phyloP scores from a whole-genome alignment of 768 basidiomycete species.

The Glaciozyma antarctica region DNA sequence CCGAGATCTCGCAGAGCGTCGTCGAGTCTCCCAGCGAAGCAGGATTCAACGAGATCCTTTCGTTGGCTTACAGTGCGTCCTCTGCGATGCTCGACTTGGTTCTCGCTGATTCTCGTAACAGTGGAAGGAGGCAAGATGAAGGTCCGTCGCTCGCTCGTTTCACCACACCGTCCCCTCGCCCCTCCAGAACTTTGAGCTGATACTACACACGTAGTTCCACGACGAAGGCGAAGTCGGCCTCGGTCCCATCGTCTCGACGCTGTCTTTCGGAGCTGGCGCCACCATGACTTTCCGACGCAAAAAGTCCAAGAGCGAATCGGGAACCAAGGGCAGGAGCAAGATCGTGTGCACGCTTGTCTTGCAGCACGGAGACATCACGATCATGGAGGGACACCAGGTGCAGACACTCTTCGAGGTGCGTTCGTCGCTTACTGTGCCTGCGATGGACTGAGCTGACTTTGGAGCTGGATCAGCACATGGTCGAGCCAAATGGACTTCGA shows the following conservation, averaged over 20 bases:
- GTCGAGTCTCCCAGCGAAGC: neutral
- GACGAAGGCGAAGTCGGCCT: slow-evolving; percentile 39
- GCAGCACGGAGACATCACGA: neutral
- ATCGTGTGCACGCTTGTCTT: neutral
- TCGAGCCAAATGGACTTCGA: too few species aligned
- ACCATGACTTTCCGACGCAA: slow-evolving; percentile 37
- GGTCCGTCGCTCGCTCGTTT: neutral
- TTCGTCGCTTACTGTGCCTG: too few species aligned
- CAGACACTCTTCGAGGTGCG: neutral
- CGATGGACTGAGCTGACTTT: too few species aligned
- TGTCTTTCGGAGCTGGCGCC: slow-evolving; percentile 37
- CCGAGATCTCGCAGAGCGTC: slow-evolving; percentile 8
- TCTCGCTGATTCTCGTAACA: neutral
- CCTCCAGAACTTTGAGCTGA: slow-evolving; percentile 16
- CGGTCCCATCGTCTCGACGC: slow-evolving; percentile 36
- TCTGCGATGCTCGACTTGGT: too few species aligned
- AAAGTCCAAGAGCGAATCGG: slow-evolving; percentile 1
- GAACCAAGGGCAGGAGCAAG: neutral
- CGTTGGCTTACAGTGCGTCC: slow-evolving; percentile 21
- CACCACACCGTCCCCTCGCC: too few species aligned
- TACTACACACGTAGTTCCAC: slow-evolving; percentile 38
- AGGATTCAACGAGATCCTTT: slow-evolving; percentile 38
- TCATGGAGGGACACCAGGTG: slow-evolving; percentile 2
- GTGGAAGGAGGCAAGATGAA: slow-evolving; percentile 28
- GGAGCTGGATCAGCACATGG: too few species aligned